phyloP scores from a whole-genome alignment of 352 stramenopile genomes.

The Pythium aphanidermatum region DNA sequence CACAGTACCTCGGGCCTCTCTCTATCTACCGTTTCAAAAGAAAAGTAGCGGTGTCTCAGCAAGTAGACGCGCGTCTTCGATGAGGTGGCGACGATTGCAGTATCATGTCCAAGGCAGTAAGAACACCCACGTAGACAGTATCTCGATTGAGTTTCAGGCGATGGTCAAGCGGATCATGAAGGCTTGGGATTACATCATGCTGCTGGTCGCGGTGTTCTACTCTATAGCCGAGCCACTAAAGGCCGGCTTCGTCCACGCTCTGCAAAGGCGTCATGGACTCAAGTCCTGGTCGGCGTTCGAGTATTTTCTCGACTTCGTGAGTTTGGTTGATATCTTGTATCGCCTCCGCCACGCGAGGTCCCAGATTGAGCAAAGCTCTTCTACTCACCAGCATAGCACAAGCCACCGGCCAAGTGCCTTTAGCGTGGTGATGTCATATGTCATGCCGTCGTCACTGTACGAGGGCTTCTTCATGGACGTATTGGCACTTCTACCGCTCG shows the following conservation, averaged over 20 bases:
- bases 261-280: constrained; percentile 23
- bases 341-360: constrained; percentile 21
- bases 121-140: constrained; percentile 3
- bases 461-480: constrained; percentile 33
- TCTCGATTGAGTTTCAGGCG: constrained; percentile 30
- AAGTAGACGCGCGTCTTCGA: constrained; percentile 10
- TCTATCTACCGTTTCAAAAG: too few relatives aligned
- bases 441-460: constrained; percentile 6
- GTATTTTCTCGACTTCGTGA: constrained; percentile 49
- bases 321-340: constrained; percentile 32
- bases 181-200: constrained; percentile 42
- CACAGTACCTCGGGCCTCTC: neutral
- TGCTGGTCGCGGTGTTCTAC: constrained; percentile 41
- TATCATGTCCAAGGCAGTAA: neutral
- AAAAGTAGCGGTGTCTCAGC: too few relatives aligned
- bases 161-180: constrained; percentile 32
- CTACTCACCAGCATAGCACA: neutral
- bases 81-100: constrained; percentile 7
- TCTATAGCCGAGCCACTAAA: constrained; percentile 43
- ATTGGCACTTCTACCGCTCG: constrained; percentile 39
- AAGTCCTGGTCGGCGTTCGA: constrained; percentile 40
- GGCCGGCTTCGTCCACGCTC: constrained; percentile 43
- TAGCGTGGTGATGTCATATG: neutral
- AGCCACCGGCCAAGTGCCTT: neutral
- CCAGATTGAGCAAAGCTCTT: constrained; percentile 7